These are phyloP conservation scores for Astragalus glycyphyllos DNA, from an alignment of 306 rosid species.

Conservation along the genomic window DNA sequence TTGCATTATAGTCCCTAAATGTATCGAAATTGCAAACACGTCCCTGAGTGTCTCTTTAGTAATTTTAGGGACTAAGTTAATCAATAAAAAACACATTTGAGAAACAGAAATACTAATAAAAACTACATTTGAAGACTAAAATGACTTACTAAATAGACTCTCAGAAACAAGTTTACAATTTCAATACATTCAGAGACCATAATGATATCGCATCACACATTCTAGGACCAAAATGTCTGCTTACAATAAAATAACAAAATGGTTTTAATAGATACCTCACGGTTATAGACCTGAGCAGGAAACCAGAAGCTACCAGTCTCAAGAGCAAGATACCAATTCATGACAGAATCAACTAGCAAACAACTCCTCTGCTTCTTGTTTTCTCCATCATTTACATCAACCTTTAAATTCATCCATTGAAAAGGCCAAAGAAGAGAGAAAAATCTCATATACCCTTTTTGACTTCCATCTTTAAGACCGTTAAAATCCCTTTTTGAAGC, in stretches of 20 bases:
- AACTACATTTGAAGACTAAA: no score
- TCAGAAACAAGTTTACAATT: no score
- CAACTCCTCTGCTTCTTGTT: constrained; percentile 64
- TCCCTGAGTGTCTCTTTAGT: no score
- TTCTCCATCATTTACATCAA: constrained; percentile 41
- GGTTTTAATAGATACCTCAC: constrained; percentile 66
- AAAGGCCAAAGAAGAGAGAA: constrained; percentile 77
- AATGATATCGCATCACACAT: no score
- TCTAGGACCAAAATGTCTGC: constrained; percentile 33
- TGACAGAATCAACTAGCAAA: constrained; percentile 75
- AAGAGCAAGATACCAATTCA: constrained; percentile 92
- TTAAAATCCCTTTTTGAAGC: constrained; percentile 59
- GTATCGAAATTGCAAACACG: no score
- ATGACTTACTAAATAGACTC: no score
- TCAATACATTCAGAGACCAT: constrained; percentile 39
- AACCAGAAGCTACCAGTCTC: constrained; percentile 81
- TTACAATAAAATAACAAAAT: constrained; percentile 14
- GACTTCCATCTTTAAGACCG: constrained; percentile 54
- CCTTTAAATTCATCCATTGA: constrained; percentile 75
- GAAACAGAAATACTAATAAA: no score
- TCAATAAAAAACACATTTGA: no score
- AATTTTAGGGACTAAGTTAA: no score
- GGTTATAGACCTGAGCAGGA: constrained; percentile 97
- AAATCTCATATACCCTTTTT: constrained; percentile 62
- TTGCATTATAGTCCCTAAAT: no score